These are phyloP conservation scores for Cladosporium sp. DNA, from an alignment of 2,329 filamentous ascomycete species.

Conservation along the genomic window DNA sequence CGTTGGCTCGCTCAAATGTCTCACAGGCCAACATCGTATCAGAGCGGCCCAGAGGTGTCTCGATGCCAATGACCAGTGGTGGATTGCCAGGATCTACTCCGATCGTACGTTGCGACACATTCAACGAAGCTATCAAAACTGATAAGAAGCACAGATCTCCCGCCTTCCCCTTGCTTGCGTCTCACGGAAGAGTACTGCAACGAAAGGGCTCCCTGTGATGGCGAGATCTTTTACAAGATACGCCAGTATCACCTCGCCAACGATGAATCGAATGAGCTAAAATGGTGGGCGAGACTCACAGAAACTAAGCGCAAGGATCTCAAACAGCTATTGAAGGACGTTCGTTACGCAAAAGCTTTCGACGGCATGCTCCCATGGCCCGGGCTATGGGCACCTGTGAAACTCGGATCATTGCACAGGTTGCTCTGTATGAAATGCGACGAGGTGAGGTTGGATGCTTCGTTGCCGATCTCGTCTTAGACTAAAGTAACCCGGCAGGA, in stretches of 20 bases:
- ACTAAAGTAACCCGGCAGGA: conserved; percentile 13
- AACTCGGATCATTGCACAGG: conserved; percentile 18
- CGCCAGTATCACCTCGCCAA: conserved; percentile 8
- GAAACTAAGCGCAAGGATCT: conserved; percentile 20
- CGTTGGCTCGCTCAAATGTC: conserved; percentile 9
- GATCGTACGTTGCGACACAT: conserved; percentile 9
- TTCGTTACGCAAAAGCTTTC: conserved; percentile 13
- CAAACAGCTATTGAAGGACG: conserved; percentile 17
- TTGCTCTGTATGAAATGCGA: conserved; percentile 19
- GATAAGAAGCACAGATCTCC: neutral
- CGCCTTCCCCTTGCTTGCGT: neutral
- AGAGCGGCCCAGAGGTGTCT: conserved; percentile 16
- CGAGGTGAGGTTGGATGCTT: conserved; percentile 13
- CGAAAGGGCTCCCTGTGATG: conserved; percentile 15
- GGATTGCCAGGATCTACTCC: conserved; percentile 16
- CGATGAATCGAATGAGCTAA: conserved; percentile 11
- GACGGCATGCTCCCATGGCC: conserved; percentile 15
- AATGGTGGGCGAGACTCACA: conserved; percentile 20
- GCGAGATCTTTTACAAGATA: conserved; percentile 19
- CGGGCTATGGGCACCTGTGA: conserved; percentile 18
- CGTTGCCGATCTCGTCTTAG: neutral
- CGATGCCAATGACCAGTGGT: conserved; percentile 17
- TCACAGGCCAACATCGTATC: conserved; percentile 16
- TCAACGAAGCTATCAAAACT: neutral
- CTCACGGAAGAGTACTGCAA: conserved; percentile 15